Evolutionary conservation across 1,284 basidiomycete species (phyloP), one percentile per base, ranked within the genome.

Genomic region (Golubevia sp.): DNA sequence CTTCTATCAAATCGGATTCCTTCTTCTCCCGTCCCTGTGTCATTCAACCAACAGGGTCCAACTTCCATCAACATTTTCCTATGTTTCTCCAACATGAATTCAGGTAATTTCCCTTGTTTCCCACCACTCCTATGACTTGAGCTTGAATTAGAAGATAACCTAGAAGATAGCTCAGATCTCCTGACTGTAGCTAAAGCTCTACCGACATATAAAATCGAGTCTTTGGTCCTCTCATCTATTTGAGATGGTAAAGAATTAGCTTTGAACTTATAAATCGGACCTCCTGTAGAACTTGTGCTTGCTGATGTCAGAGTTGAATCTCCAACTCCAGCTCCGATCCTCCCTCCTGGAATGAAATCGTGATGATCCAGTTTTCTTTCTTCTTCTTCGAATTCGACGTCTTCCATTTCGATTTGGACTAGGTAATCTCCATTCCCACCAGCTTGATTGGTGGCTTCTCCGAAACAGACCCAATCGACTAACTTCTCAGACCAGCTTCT

Each of bases 131-230:
- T 13, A 21, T 50, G 27, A 11, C 7, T 44, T 8, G 49, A 18
- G 21, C 11, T 49, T n/a, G 51, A 55, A 8, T 60, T 27, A 7
- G 58, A 27, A 2, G 58, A 23, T 1, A 63, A 13, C 5, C 60
- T 49, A 27, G 27, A 15, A 20, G 49, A 44, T 5, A 55, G 38
- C 38, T 63, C 61, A 3, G 70, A 64, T n/a, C 61, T 49, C 48
- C 63, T 91, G 91, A 95, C 89, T 0, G 91, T 94, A 2, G 90
- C 90, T 30, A 95, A 89, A 2, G 94, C 93, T 30, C 92, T 88
- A 0, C 93, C 94, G 38, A 95, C 88, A 77, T 95, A 95, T 1
- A 89, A 85, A 61, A 96, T 92, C 5, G 92, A 92, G 62, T 93
- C 91, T 63, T 88, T 88, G 3, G 91, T 89, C 55, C 89, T 88